Conservation (phyloP, 1,284 basidiomycete species). For the Ustilago lituana region DNA sequence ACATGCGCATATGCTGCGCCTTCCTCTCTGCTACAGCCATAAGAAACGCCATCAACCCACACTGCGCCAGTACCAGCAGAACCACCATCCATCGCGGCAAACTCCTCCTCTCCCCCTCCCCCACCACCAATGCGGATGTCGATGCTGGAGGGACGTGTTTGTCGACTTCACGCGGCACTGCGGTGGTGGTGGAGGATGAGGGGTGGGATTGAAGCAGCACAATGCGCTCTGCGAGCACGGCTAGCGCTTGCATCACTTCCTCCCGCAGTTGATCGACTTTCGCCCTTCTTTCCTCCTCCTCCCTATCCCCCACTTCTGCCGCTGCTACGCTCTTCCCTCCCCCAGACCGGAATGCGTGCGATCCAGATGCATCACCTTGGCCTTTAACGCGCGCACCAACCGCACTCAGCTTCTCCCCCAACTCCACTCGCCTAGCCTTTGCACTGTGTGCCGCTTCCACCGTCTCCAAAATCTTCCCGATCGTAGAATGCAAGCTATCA, state of each 20-base stretch:
- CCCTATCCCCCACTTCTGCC: neutral
- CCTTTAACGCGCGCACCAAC: neutral
- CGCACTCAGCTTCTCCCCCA: slow-evolving; percentile 11
- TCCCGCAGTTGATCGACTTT: slow-evolving; percentile 10
- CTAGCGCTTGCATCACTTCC: slow-evolving; percentile 22
- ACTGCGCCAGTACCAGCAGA: slow-evolving; percentile 11
- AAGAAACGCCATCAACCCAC: slow-evolving; percentile 17
- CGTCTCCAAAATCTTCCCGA: slow-evolving; percentile 16
- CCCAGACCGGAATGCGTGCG: no score
- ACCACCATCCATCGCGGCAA: neutral
- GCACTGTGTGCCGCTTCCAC: slow-evolving; percentile 11
- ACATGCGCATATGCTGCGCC: slow-evolving; percentile 31
- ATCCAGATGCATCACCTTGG: neutral
- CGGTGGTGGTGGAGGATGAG: no score
- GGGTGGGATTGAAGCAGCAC: neutral
- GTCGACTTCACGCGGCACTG: no score
- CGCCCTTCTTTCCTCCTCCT: slow-evolving; percentile 5
- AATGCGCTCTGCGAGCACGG: slow-evolving; percentile 22
- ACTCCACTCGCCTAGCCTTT: neutral
- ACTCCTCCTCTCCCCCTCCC: neutral
- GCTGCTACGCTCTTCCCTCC: neutral
- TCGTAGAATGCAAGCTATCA: slow-evolving; percentile 8
- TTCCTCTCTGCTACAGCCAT: slow-evolving; percentile 20
- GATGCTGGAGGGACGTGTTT: no score
- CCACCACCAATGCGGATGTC: no score